phyloP scores from a whole-genome alignment of 345 rosid species.

The Trapa bicornis region DNA sequence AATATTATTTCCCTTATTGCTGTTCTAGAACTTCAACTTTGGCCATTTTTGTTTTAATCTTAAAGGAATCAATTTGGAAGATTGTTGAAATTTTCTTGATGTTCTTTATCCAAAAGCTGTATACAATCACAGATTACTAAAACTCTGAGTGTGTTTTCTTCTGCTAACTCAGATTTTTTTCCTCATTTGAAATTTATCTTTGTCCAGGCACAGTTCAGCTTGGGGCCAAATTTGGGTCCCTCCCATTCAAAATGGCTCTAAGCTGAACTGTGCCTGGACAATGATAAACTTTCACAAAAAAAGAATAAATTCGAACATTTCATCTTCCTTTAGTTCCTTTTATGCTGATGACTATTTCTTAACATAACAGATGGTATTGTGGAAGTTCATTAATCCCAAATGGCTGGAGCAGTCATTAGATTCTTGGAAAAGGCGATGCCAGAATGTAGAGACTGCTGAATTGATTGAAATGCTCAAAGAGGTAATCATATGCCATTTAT shows the following conservation, averaged over 20 bases:
- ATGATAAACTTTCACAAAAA: too few relatives aligned
- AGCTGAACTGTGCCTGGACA: too few relatives aligned
- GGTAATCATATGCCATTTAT: constrained; percentile 24
- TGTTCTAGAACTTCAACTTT: background rate
- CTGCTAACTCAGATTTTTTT: background rate
- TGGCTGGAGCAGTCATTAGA: constrained; percentile 53
- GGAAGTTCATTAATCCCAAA: constrained; percentile 39
- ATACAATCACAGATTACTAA: background rate
- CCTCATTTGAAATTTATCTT: too few relatives aligned
- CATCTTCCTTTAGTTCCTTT: background rate
- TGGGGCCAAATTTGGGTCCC: too few relatives aligned
- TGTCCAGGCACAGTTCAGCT: too few relatives aligned
- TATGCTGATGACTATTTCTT: background rate
- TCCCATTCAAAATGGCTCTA: too few relatives aligned
- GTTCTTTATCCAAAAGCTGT: background rate
- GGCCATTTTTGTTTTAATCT: background rate
- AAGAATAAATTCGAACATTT: background rate
- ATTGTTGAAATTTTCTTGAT: too few relatives aligned
- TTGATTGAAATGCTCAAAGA: constrained; percentile 71
- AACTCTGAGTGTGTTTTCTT: background rate
- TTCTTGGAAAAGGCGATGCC: constrained; percentile 62
- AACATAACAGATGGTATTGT: constrained; percentile 61
- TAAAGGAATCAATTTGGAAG: background rate
- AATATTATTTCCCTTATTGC: constrained; percentile 16
- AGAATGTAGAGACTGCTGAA: constrained; percentile 65